A percentile compares a stretch with the other conserved stretches of the same genome.
Conservation (phyloP, 2,329 filamentous ascomycete genomes). For the Pseudonectria buxi region DNA sequence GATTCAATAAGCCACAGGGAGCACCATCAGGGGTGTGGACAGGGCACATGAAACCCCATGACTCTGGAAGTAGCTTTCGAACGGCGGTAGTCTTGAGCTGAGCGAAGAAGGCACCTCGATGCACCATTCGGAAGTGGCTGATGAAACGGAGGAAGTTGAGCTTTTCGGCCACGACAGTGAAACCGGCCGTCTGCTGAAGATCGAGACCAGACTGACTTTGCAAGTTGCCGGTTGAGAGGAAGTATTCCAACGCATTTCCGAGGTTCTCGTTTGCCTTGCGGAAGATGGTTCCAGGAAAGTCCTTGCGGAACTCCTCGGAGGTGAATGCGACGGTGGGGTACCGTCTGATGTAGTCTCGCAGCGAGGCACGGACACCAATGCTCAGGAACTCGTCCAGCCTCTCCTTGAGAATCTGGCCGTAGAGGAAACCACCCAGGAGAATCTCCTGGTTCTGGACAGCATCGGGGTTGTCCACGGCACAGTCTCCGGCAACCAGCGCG, state of each 20-base stretch:
- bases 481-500: constrained; percentile 84
- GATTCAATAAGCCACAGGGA: constrained; percentile 90
- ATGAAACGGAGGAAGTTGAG: constrained; percentile 99
- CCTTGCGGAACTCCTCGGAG: constrained; percentile 68
- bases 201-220: constrained; percentile 87
- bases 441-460: constrained; percentile 95
- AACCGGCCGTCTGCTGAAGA: constrained; percentile 89
- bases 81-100: constrained; percentile 96
- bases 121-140: constrained; percentile 98
- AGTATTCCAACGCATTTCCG: constrained; percentile 84
- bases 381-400: constrained; percentile 81
- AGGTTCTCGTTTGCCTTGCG: constrained; percentile 81
- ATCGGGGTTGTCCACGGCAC: constrained; percentile 90
- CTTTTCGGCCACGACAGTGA: constrained; percentile 95
- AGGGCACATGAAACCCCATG: constrained; percentile 96
- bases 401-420: constrained; percentile 94
- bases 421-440: constrained; percentile 85
- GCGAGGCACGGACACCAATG: constrained; percentile 41
- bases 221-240: constrained; percentile 91
- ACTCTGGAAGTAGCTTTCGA: constrained; percentile 88
- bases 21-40: constrained; percentile 96
- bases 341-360: constrained; percentile 52
- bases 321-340: constrained; percentile 64
- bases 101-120: constrained; percentile 97
- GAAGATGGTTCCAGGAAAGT: constrained; percentile 74